Conservation (phyloP, 306 rosid species). For the Abrus precatorius region DNA sequence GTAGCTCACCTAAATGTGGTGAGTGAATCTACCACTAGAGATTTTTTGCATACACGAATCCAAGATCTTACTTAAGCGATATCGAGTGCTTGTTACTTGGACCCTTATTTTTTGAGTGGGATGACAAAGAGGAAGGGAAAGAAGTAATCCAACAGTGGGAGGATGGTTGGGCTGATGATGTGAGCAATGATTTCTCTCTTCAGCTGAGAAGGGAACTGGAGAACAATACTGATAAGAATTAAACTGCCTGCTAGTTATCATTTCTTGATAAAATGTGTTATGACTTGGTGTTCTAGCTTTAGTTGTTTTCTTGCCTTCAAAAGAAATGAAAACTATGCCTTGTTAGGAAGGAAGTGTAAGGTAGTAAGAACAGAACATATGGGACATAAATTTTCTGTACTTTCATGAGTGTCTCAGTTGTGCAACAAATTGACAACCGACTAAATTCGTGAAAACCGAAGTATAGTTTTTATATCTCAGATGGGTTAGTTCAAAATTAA, state of each 20-base stretch:
- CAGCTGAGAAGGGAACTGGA: conserved; percentile 89
- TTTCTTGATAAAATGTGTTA: conserved; percentile 21
- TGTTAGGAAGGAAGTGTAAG: conserved; percentile 24
- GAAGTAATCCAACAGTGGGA: conserved; percentile 93
- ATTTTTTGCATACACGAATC: too few relatives aligned
- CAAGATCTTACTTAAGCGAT: too few relatives aligned
- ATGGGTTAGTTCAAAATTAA: too few relatives aligned
- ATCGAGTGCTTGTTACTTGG: too few relatives aligned
- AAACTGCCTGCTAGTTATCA: conserved; percentile 27
- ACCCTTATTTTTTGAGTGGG: conserved; percentile 67
- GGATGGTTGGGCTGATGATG: conserved; percentile 97
- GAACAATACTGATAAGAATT: conserved; percentile 64
- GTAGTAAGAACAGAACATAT: conserved; percentile 18
- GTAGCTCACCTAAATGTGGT: too few relatives aligned
- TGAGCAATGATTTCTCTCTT: conserved; percentile 90
- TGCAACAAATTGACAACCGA: too few relatives aligned
- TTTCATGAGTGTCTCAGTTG: conserved; percentile 6
- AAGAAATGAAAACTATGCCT: conserved; percentile 36
- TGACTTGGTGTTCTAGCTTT: conserved; percentile 39
- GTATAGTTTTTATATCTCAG: too few relatives aligned
- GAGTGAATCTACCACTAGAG: too few relatives aligned
- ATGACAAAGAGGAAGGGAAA: conserved; percentile 78
- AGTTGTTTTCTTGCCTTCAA: conserved; percentile 33
- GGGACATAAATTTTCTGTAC: conserved; percentile 26
- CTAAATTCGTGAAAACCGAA: too few relatives aligned